Conservation (phyloP, 768 basidiomycete genomes). For the Naganishia vishniacii region DNA sequence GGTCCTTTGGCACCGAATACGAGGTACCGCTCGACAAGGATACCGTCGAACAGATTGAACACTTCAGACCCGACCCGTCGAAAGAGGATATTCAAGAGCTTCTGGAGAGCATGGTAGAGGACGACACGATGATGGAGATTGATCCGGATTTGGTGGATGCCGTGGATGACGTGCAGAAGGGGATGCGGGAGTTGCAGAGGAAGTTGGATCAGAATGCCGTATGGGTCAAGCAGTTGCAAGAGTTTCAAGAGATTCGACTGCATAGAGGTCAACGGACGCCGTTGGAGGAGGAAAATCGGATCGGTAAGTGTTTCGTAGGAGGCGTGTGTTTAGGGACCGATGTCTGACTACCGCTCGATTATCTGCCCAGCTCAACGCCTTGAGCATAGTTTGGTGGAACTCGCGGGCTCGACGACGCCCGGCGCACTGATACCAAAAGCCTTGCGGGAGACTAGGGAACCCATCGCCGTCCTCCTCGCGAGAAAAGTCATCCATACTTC, state of each 20-base stretch:
- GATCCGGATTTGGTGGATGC: conserved; percentile 21
- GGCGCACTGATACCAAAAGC: conserved; percentile 25
- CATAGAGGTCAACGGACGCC: conserved; percentile 25
- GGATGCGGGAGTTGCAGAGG: conserved; percentile 27
- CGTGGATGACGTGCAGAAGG: conserved; percentile 23
- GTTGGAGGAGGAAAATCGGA: conserved; percentile 32
- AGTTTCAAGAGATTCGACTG: conserved; percentile 40
- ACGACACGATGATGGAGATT: conserved; percentile 22
- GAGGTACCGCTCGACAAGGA: neutral
- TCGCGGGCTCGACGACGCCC: conserved; percentile 31
- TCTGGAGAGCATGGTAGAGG: conserved; percentile 27
- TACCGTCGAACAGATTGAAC: neutral
- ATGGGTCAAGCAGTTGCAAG: conserved; percentile 36
- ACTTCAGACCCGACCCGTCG: neutral
- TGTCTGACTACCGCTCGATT: too few species aligned
- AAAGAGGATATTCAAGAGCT: conserved; percentile 7
- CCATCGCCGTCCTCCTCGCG: conserved; percentile 34
- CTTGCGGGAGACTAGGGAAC: neutral
- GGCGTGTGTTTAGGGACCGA: too few species aligned
- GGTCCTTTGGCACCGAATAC: conserved; percentile 6
- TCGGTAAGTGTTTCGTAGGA: conserved; percentile 36
- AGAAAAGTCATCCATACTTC: conserved; percentile 34
- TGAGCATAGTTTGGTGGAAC: conserved; percentile 30
- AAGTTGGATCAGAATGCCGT: conserved; percentile 35
- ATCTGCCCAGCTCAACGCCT: conserved; percentile 33